Evolutionary conservation across 352 stramenopile genomes (phyloP), one percentile per base, ranked within the genome.

Genomic region (Pythium biforme): DNA sequence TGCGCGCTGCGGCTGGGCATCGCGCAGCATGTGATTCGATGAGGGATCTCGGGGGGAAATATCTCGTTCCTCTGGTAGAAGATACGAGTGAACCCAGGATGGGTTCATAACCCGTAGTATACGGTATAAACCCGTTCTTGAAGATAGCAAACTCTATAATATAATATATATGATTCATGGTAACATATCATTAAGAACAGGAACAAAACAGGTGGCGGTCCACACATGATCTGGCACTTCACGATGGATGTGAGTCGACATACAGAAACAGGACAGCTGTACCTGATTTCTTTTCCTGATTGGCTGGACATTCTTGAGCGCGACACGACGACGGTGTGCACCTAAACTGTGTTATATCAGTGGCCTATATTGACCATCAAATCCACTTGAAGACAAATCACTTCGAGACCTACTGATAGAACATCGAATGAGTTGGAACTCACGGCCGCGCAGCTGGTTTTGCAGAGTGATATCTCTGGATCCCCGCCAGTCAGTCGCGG

Each of bases 391-490:
- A 45, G 14, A 45, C 12, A 45, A 45, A n/a, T 45, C 14, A 15
- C 12, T 49, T 26, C 9, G 2, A 26, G 14, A 46, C 1, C 2
- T 39, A 65, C 34, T 57, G 25, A 39, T 40, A 45, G 51, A 65
- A 41, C 6, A n/a, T 43, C 4, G 22, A 45, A 19, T 40, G 56
- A 23, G 34, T 59, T 59, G 3, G 45, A 59, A 22, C 15, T 19
- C 14, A 41, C 9, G 15, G 34, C 15, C 7, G 0, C 9, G 17
- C 59, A 55, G 40, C 39, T 66, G 59, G 50, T 31, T 46, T 46
- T 25, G 9, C 22, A 55, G 37, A 59, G 59, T 68, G 61, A 68
- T 68, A 68, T 68, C 61, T 68, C 61, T 68, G 52, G 47, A 58
- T 58, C 54, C 45, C 23, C 4, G 20, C 56, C 59, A 60, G 51